These are phyloP conservation scores for Colletotrichum ledebouriae DNA, from an alignment of 2,329 filamentous ascomycete species.

Conservation along the genomic window DNA sequence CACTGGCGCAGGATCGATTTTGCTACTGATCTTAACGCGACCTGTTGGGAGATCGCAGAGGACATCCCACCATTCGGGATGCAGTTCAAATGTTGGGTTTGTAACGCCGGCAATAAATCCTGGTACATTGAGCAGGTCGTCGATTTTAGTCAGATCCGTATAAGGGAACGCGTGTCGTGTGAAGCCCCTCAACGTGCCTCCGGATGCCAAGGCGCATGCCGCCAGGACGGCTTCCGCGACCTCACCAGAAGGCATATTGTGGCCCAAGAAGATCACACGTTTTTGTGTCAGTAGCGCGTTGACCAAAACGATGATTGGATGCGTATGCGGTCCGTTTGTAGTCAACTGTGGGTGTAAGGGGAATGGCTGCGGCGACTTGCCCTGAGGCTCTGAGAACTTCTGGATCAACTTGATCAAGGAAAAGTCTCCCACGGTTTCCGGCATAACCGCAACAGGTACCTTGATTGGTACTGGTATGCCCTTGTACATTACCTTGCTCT, in stretches of 20 bases:
- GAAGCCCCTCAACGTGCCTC: conserved; percentile 92
- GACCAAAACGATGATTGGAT: conserved; percentile 93
- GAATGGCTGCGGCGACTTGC: conserved; percentile 88
- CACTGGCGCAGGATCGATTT: conserved; percentile 82
- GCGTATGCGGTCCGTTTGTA: conserved; percentile 88
- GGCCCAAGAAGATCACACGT: conserved; percentile 93
- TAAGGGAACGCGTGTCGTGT: conserved; percentile 97
- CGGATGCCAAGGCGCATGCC: conserved; percentile 94
- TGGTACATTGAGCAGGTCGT: conserved; percentile 94
- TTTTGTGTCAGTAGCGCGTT: conserved; percentile 98
- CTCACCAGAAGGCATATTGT: conserved; percentile 94
- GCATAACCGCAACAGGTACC: conserved; percentile 91
- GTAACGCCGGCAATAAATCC: conserved; percentile 98
- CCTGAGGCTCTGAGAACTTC: conserved; percentile 87
- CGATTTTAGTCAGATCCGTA: conserved; percentile 97
- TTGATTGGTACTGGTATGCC: conserved; percentile 97
- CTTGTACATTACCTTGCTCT: conserved; percentile 95
- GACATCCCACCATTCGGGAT: conserved; percentile 98
- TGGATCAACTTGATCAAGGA: conserved; percentile 97
- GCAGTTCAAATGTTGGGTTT: conserved; percentile 94
- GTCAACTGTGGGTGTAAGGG: conserved; percentile 91
- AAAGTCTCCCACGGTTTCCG: conserved; percentile 97
- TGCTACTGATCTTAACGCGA: conserved; percentile 92
- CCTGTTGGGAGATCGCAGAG: conserved; percentile 93
- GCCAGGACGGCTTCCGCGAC: conserved; percentile 98